Evolutionary conservation across 768 basidiomycete genomes (phyloP).

Genomic region (Podaxis carcinomalis): DNA sequence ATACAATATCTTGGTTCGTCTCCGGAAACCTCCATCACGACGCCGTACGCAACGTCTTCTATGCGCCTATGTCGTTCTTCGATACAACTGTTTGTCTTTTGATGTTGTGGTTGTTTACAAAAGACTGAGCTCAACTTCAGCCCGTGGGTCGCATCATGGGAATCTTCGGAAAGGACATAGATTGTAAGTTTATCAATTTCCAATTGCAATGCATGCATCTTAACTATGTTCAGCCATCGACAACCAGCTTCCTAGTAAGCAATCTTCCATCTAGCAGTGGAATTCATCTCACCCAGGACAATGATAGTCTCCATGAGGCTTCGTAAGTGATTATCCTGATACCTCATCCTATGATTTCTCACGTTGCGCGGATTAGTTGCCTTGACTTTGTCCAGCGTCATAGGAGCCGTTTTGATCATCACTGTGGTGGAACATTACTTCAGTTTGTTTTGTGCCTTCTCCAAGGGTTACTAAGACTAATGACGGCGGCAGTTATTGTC

Average conservation of each 20-base stretch:
- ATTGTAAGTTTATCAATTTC: constrained; percentile 34
- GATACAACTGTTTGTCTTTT: constrained; percentile 51
- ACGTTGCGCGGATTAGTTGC: constrained; percentile 29
- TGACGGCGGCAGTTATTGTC: constrained; percentile 41
- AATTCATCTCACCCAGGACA: background rate
- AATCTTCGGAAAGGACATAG: constrained; percentile 64
- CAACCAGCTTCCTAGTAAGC: constrained; percentile 52
- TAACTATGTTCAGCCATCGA: constrained; percentile 43
- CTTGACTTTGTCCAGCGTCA: constrained; percentile 44
- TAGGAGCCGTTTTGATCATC: constrained; percentile 52
- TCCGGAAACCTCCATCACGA: constrained; percentile 60
- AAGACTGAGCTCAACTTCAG: constrained; percentile 22
- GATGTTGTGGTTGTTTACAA: background rate
- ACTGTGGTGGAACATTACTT: constrained; percentile 59
- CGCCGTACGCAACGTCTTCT: constrained; percentile 53
- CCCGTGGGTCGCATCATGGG: constrained; percentile 58
- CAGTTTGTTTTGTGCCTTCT: constrained; percentile 31
- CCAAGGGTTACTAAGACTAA: background rate
- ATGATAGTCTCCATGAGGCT: constrained; percentile 50
- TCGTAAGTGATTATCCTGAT: constrained; percentile 31
- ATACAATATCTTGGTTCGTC: constrained; percentile 53
- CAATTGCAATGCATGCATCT: background rate
- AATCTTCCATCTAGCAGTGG: background rate
- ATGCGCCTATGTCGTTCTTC: constrained; percentile 76
- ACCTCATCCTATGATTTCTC: background rate